These are phyloP conservation scores for Hypholoma sublateritium DNA, from an alignment of 768 basidiomycete species.

Conservation along the genomic window DNA sequence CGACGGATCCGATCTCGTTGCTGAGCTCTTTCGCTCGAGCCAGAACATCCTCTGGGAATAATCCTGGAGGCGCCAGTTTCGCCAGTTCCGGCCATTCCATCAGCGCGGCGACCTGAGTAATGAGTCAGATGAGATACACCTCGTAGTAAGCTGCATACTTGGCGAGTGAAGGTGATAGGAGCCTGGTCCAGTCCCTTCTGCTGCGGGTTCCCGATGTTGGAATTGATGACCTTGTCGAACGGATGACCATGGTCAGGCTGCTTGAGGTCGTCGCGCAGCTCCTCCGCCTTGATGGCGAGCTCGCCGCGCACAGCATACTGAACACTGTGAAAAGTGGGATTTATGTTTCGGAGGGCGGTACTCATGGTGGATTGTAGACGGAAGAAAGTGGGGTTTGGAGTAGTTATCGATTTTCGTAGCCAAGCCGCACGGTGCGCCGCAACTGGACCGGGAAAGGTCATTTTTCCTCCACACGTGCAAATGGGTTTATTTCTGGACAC, in stretches of 20 bases:
- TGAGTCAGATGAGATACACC: neutral
- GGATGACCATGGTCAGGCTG: conserved; percentile 60
- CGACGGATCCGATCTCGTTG: conserved; percentile 85
- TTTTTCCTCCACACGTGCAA: neutral
- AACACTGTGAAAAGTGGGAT: conserved; percentile 82
- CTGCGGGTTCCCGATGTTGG: conserved; percentile 98
- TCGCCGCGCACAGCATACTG: conserved; percentile 98
- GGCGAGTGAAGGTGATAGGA: conserved; percentile 88
- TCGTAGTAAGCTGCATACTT: conserved; percentile 54
- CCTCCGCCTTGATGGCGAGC: conserved; percentile 92
- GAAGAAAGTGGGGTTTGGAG: conserved; percentile 7
- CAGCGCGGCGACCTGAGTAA: conserved; percentile 75
- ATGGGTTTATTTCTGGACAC: neutral
- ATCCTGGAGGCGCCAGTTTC: conserved; percentile 69
- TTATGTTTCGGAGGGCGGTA: conserved; percentile 45
- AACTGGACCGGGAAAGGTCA: neutral
- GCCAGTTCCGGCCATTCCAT: conserved; percentile 90
- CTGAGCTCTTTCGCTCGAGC: conserved; percentile 80
- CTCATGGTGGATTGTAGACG: conserved; percentile 13
- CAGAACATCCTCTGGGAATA: conserved; percentile 85
- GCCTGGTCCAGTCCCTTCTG: conserved; percentile 93
- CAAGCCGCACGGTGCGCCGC: neutral
- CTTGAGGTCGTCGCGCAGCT: conserved; percentile 71
- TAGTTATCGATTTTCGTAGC: conserved; percentile 18
- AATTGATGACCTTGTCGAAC: conserved; percentile 86